Evolutionary conservation across 164 flowering plant genomes (phyloP).

Genomic region (Vitis riparia): DNA sequence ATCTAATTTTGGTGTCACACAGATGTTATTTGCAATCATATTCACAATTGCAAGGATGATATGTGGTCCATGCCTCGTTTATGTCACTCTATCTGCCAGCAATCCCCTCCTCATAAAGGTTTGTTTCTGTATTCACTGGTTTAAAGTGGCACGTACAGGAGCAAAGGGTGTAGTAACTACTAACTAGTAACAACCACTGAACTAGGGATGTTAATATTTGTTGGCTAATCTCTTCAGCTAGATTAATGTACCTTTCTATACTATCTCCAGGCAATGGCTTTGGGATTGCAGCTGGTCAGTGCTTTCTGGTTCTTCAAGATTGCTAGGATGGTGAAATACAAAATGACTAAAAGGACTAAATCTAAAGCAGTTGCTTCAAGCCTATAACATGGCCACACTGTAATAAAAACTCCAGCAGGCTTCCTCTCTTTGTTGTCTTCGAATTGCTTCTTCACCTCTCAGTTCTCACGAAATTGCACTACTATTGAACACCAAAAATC

Average conservation of each 20-base stretch:
- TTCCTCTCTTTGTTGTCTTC: too few species aligned
- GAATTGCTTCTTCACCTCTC: too few species aligned
- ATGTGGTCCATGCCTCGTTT: conserved; percentile 71
- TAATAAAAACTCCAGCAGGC: neutral
- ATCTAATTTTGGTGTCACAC: conserved; percentile 11
- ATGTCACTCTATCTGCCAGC: conserved; percentile 60
- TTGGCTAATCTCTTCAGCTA: too few species aligned
- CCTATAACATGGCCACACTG: neutral
- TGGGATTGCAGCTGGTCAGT: conserved; percentile 81
- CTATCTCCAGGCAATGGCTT: conserved; percentile 66
- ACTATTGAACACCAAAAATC: too few species aligned
- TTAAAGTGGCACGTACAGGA: too few species aligned
- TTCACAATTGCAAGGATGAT: conserved; percentile 79
- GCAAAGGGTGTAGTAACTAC: too few species aligned
- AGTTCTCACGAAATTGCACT: too few species aligned
- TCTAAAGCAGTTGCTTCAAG: conserved; percentile 14
- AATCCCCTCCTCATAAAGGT: conserved; percentile 85
- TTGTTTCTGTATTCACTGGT: neutral
- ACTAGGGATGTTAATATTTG: too few species aligned
- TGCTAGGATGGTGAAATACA: conserved; percentile 73
- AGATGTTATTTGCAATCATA: conserved; percentile 69
- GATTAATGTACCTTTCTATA: neutral
- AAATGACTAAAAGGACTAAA: conserved; percentile 41
- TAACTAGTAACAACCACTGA: too few species aligned
- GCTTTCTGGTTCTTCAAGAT: conserved; percentile 95